Percentiles rank a stretch among this genome's conserved stretches.
phyloP scores from a whole-genome alignment of 768 basidiomycete genomes.

The Phlebiopsis flavidoalba region DNA sequence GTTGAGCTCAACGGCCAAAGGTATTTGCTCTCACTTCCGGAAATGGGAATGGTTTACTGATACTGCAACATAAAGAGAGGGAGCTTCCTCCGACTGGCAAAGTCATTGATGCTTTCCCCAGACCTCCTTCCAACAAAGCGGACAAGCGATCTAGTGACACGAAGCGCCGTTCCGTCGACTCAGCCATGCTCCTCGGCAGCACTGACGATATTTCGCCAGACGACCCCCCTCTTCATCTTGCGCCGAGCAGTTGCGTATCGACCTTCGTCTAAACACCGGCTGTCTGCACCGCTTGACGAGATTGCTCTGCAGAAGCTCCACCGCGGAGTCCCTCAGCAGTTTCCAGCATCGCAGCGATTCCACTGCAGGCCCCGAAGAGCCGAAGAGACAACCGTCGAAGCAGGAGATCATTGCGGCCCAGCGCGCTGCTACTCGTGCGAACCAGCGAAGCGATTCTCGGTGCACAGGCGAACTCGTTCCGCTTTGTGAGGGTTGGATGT shows the following conservation, averaged over 20 bases:
- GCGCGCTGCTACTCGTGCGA: conserved; percentile 79
- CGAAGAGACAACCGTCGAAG: conserved; percentile 45
- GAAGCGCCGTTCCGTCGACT: conserved; percentile 87
- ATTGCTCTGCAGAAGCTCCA: conserved; percentile 71
- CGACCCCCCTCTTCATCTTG: conserved; percentile 88
- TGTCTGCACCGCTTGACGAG: conserved; percentile 79
- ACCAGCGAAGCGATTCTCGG: conserved; percentile 81
- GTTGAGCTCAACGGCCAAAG: conserved; percentile 56
- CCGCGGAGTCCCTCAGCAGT: conserved; percentile 53
- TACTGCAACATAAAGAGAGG: conserved; percentile 46
- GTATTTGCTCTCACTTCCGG: conserved; percentile 37
- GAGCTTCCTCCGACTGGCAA: conserved; percentile 76
- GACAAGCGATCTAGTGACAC: conserved; percentile 55
- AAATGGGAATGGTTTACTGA: neutral
- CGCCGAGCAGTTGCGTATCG: conserved; percentile 78
- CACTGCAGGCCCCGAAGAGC: conserved; percentile 26
- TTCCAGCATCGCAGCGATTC: conserved; percentile 55
- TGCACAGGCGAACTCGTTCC: conserved; percentile 76
- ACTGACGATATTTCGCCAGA: conserved; percentile 71
- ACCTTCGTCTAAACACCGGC: conserved; percentile 62
- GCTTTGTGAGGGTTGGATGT: conserved; percentile 93
- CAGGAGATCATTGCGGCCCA: conserved; percentile 95
- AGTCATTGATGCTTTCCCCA: conserved; percentile 77
- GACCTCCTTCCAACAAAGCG: conserved; percentile 66
- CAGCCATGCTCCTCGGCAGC: conserved; percentile 63